phyloP scores from a whole-genome alignment of 169 alveolate species.

The Cryptosporidium meleagridis region DNA sequence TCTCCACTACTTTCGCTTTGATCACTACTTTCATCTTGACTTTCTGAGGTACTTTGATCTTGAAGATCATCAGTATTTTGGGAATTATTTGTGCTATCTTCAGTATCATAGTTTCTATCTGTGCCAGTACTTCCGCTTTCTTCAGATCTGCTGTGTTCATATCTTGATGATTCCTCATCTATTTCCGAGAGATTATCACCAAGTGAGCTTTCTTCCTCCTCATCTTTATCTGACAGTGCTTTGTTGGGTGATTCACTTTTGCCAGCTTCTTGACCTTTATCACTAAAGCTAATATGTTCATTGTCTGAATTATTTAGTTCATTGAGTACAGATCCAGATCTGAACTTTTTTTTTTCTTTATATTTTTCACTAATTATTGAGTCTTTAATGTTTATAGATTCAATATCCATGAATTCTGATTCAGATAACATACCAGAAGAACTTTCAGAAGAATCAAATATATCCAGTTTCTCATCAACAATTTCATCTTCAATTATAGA shows the following conservation, averaged over 20 bases:
- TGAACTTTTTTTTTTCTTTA: background rate
- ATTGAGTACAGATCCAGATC: background rate
- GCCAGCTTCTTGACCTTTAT: background rate
- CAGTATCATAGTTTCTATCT: background rate
- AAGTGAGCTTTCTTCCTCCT: background rate
- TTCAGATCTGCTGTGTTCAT: background rate
- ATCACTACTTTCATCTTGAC: background rate
- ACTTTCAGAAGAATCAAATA: background rate
- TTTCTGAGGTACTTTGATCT: background rate
- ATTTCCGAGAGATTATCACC: background rate
- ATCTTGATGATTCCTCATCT: background rate
- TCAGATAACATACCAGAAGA: background rate
- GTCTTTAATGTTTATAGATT: background rate
- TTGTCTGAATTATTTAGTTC: background rate
- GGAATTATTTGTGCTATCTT: background rate
- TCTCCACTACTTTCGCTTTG: background rate
- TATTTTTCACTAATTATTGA: background rate
- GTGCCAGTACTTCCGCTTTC: background rate
- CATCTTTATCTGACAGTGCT: background rate
- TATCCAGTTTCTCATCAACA: conserved; percentile 3
- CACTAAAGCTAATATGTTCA: background rate
- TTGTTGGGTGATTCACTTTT: background rate
- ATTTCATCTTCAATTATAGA: background rate
- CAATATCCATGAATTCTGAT: background rate
- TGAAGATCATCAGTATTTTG: background rate